Evolutionary conservation across 805 yeast species (phyloP).

Genomic region (Ogataea degrootiae): DNA sequence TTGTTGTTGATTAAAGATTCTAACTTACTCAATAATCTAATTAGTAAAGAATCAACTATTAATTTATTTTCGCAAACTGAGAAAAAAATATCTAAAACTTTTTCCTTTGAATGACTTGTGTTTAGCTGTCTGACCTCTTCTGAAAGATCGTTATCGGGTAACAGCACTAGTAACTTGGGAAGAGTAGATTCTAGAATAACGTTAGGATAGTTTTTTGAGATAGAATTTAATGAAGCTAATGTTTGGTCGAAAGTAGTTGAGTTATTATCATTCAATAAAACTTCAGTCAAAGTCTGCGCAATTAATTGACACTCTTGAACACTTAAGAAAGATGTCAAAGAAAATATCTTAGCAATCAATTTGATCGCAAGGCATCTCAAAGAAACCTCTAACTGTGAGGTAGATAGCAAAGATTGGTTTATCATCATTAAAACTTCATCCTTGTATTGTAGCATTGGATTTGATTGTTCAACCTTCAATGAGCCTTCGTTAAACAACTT

Average conservation of each 20-base stretch:
- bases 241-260: conserved; percentile 50
- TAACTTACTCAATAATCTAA: conserved; percentile 40
- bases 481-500: conserved; percentile 34
- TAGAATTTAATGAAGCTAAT: conserved; percentile 46
- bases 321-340: conserved; percentile 44
- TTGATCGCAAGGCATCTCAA: conserved; percentile 62
- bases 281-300: conserved; percentile 61
- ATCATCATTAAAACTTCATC: conserved; percentile 66
- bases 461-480: conserved; percentile 16
- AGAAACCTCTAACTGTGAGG: conserved; percentile 65
- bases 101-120: conserved; percentile 23
- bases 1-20: conserved; percentile 10
- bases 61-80: conserved; percentile 37
- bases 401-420: conserved; percentile 63
- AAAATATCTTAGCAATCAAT: conserved; percentile 55
- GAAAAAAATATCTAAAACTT: conserved; percentile 31
- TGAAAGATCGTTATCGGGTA: conserved; percentile 36
- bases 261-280: conserved; percentile 47
- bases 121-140: conserved; percentile 1
- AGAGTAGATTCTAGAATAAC: conserved; percentile 47
- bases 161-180: conserved; percentile 44
- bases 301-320: conserved; percentile 55
- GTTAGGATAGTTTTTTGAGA: conserved; percentile 35
- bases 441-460: conserved; percentile 43
- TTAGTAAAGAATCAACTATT: conserved; percentile 39